These are phyloP conservation scores for Andrographis paniculata DNA, from an alignment of 305 asterid genomes.

Conservation along the genomic window DNA sequence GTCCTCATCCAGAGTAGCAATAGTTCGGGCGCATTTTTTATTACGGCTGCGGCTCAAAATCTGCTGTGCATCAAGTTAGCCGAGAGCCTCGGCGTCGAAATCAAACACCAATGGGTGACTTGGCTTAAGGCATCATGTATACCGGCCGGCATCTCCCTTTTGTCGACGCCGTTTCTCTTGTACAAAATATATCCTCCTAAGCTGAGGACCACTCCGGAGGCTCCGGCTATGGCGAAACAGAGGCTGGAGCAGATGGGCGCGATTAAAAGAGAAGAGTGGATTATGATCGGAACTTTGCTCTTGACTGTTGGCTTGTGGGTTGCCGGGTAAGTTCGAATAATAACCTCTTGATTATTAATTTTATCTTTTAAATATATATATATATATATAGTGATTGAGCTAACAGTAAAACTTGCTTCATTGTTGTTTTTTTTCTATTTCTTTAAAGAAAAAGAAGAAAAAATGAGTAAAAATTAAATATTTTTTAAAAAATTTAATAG, in stretches of 20 bases:
- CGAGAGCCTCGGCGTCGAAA: slow-evolving; percentile 30
- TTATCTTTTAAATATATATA: too few species aligned
- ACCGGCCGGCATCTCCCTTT: slow-evolving; percentile 28
- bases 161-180: slow-evolving; percentile 27
- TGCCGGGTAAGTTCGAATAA: slow-evolving; percentile 41
- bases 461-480: too few species aligned
- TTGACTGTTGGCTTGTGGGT: slow-evolving; percentile 62
- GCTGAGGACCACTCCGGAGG: slow-evolving; percentile 37
- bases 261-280: slow-evolving; percentile 36
- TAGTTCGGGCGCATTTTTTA: slow-evolving; percentile 37
- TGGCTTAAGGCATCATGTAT: slow-evolving; percentile 38
- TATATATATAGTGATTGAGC: too few species aligned
- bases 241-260: slow-evolving; percentile 43
- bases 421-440: too few species aligned
- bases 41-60: slow-evolving; percentile 47
- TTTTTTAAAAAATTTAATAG: too few species aligned
- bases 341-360: too few species aligned
- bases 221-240: slow-evolving; percentile 32
- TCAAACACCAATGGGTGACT: slow-evolving; percentile 35
- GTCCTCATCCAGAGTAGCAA: slow-evolving; percentile 33
- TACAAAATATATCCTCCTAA: slow-evolving; percentile 41
- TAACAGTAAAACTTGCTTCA: too few species aligned
- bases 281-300: slow-evolving; percentile 42
- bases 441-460: too few species aligned
- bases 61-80: slow-evolving; percentile 40